phyloP scores from a whole-genome alignment of 768 basidiomycete genomes.

The Kwoniella pini region DNA sequence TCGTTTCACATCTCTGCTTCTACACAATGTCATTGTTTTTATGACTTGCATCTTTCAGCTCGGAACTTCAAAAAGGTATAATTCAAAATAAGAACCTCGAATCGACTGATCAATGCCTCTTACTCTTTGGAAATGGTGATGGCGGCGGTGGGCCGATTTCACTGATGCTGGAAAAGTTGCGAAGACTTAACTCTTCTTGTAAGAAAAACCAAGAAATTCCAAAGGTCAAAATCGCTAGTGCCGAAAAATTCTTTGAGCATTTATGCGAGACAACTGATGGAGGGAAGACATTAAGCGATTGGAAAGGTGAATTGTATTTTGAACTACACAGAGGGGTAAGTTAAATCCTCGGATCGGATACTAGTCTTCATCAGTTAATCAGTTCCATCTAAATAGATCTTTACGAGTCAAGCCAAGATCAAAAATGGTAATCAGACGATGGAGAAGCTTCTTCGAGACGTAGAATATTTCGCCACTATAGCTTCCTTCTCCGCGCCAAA shows the following conservation, averaged over 20 bases:
- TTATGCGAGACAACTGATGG: constrained; percentile 63
- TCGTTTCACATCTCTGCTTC: no score
- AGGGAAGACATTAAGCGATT: constrained; percentile 78
- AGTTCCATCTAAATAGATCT: constrained; percentile 59
- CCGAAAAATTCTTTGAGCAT: constrained; percentile 78
- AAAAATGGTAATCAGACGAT: constrained; percentile 93
- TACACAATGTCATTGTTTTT: not conserved
- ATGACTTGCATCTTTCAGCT: not conserved
- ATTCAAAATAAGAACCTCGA: constrained; percentile 14
- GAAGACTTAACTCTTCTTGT: constrained; percentile 62
- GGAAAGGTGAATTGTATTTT: constrained; percentile 85
- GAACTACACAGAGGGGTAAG: constrained; percentile 62
- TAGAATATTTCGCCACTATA: constrained; percentile 80
- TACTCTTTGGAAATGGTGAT: constrained; percentile 96
- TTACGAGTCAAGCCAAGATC: constrained; percentile 91
- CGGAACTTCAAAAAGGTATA: constrained; percentile 15
- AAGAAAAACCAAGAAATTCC: constrained; percentile 17
- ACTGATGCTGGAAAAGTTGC: constrained; percentile 89
- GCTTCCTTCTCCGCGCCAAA: constrained; percentile 60
- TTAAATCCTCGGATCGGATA: not conserved
- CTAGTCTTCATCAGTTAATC: not conserved
- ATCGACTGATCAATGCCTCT: constrained; percentile 61
- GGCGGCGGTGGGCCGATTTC: constrained; percentile 61
- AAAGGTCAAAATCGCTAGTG: constrained; percentile 72
- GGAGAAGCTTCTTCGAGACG: constrained; percentile 84